Conservation (phyloP, 176 grass and related monocot species). For the Carex cristatella region DNA sequence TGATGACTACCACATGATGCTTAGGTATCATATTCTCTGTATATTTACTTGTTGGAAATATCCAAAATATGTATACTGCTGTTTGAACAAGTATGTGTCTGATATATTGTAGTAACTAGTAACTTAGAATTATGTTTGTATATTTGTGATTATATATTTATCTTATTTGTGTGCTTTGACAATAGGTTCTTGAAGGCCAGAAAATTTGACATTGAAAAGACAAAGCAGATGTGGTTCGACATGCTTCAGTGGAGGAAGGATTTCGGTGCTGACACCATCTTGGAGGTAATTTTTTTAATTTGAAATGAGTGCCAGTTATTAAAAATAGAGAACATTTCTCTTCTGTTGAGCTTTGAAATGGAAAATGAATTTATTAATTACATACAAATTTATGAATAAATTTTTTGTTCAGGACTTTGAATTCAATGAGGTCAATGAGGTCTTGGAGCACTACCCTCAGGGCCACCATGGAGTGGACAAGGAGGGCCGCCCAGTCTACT, state of each 20-base stretch:
- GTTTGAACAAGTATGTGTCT: neutral
- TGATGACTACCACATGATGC: constrained; percentile 99
- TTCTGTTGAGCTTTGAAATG: neutral
- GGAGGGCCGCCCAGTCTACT: constrained; percentile 81
- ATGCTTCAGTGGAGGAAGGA: constrained; percentile 62
- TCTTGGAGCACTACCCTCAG: constrained; percentile 92
- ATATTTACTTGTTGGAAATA: neutral
- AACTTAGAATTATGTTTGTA: neutral
- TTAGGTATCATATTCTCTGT: constrained; percentile 26
- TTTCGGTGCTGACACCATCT: constrained; percentile 42
- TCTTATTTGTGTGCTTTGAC: neutral
- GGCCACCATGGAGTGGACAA: constrained; percentile 91
- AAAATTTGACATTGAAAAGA: constrained; percentile 50
- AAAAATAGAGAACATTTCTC: neutral
- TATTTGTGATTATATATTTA: constrained; percentile 1
- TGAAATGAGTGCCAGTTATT: neutral
- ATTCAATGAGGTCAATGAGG: constrained; percentile 84
- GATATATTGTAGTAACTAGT: neutral
- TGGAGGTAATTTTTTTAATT: constrained; percentile 26
- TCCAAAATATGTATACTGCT: neutral
- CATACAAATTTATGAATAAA: neutral
- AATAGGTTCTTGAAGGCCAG: constrained; percentile 46
- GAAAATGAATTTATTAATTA: neutral
- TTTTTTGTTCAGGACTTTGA: constrained; percentile 41
- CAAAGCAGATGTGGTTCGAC: constrained; percentile 53